phyloP scores from a whole-genome alignment of 495 filamentous ascomycete genomes.

The Cercophora samala region DNA sequence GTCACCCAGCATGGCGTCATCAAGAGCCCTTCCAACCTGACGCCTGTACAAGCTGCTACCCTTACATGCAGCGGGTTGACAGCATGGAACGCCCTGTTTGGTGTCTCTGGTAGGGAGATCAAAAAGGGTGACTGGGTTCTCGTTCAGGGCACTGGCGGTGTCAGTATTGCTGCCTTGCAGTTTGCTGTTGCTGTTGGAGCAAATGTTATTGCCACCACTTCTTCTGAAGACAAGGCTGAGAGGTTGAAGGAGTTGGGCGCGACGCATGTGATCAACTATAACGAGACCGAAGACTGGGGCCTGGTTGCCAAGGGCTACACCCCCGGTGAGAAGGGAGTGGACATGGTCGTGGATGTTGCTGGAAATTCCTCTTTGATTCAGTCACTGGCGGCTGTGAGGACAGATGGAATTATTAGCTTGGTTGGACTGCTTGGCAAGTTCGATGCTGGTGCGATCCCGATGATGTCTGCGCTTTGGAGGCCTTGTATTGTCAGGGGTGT shows the following conservation, averaged over 20 bases:
- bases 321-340: neutral
- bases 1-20: neutral
- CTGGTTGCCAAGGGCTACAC: neutral
- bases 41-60: neutral
- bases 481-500: neutral
- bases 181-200: constrained; percentile 3
- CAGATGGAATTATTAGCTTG: neutral
- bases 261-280: constrained; percentile 5
- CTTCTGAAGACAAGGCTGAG: neutral
- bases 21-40: neutral
- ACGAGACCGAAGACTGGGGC: neutral
- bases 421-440: neutral
- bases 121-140: constrained; percentile 2
- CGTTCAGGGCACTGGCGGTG: constrained; percentile 3
- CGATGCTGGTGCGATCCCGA: neutral
- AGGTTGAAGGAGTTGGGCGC: neutral
- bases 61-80: constrained; percentile 1
- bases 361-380: neutral
- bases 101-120: neutral
- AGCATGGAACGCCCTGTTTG: constrained; percentile 5
- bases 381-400: neutral
- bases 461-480: neutral
- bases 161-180: constrained; percentile 4
- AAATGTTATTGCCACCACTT: neutral
- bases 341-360: neutral